Evolutionary conservation across 1,284 basidiomycete species (phyloP), one percentile per base, ranked within the genome.

Genomic region (Stygiomarasmius scandens): DNA sequence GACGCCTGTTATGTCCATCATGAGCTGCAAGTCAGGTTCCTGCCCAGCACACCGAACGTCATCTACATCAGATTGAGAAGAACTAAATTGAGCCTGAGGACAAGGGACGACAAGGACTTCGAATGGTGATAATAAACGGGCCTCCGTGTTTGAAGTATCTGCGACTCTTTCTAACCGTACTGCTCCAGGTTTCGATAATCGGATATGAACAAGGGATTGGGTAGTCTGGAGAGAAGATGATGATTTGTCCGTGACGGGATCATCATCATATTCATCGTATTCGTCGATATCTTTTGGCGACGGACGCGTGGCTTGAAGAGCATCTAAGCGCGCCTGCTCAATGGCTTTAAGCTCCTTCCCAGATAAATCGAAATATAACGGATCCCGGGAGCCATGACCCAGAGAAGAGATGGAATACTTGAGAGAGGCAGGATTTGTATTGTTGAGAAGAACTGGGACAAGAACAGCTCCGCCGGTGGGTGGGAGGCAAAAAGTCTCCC

Each of bases 371-470:
- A 85, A 61, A 20, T 75, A 69, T 63, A 88, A 85, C 32, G 82
- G 65, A 62, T 81, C 82, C 16, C 75, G 73, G 27, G 78, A 74
- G 22, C 73, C 66, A 49, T 82, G 78, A 4, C 83, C 85, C 41
- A 95, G 82, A 5, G 92, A 86, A 2, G 86, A 85, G 36, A 95
- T 72, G 14, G 86, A 87, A 71, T 96, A 98, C 56, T 81, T 83
- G 36, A 98, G 75, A 56, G 82, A 78, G 12, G 82, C 79, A 0
- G 93, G 87, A n/a, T 81, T 80, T 2, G 95, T 95, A 73, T 97
- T 96, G 79, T 97, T 98, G 70, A 98, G 84, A 25, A 97, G 77
- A 29, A 96, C 74, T 1, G 94, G 93, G 48, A 96, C 74, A 50
- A 92, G 78, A 47, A 90, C 80, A 43, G 77, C 76, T 50, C 81